Evolutionary conservation across 176 grass and related monocot genomes (phyloP).

Genomic region (Oryza glumipatula): DNA sequence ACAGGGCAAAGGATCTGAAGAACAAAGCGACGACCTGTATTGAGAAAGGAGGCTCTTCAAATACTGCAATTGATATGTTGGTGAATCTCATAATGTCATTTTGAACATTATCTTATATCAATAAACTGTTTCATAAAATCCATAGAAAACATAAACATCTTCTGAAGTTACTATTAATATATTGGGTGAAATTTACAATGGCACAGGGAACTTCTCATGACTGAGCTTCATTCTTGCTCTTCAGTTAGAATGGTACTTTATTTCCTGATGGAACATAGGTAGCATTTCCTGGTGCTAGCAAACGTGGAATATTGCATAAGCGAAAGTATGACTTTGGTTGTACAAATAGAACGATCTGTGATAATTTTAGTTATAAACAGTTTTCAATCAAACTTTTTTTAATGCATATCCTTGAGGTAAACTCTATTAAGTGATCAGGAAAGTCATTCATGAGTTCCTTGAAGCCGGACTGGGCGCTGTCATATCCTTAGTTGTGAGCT

Average conservation of each 20-base stretch:
- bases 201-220: neutral
- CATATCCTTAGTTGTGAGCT: no score
- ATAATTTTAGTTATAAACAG: no score
- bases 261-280: no score
- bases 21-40: neutral
- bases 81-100: constrained; percentile 28
- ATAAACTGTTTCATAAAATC: neutral
- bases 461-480: no score
- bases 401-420: no score
- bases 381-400: no score
- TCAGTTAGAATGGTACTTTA: neutral
- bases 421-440: no score
- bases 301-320: no score
- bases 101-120: neutral
- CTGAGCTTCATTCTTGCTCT: neutral
- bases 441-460: no score
- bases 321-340: no score
- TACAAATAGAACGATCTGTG: no score
- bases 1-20: constrained; percentile 11
- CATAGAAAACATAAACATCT: neutral
- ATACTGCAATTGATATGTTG: constrained; percentile 7
- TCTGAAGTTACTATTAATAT: neutral
- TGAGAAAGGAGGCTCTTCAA: constrained; percentile 14
- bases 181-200: neutral
- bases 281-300: no score